Conservation (phyloP, 139 green algal genomes). For the Tetraselmis chui region DNA sequence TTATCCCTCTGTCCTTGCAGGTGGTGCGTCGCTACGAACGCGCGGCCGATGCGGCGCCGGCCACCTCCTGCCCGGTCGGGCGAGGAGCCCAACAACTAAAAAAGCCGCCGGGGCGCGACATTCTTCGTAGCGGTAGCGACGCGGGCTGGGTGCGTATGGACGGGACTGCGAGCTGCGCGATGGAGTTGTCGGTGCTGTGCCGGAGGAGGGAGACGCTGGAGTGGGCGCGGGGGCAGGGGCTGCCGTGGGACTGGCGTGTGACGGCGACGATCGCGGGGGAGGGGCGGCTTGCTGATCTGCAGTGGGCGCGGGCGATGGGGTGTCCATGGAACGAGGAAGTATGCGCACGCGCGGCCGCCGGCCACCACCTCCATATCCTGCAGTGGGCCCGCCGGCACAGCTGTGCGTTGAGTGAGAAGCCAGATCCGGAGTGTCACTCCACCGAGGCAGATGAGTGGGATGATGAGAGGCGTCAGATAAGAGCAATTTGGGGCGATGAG, state of each 20-base stretch:
- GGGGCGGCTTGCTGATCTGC: background rate
- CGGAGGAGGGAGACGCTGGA: background rate
- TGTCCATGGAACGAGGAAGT: conserved; percentile 4
- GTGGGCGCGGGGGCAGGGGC: background rate
- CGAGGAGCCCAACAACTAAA: background rate
- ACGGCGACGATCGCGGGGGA: background rate
- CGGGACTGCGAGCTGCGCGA: background rate
- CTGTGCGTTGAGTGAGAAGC: background rate
- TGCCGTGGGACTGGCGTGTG: background rate
- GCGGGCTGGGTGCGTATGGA: background rate
- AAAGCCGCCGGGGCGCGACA: background rate
- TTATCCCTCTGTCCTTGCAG: too few relatives aligned
- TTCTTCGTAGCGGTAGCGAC: background rate
- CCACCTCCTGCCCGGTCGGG: background rate
- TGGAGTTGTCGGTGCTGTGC: background rate
- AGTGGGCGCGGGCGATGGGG: background rate
- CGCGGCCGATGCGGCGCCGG: background rate
- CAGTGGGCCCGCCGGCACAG: background rate
- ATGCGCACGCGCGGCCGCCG: background rate
- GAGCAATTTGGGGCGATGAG: too few relatives aligned
- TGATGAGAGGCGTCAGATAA: background rate
- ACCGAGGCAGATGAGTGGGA: background rate
- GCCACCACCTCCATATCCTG: background rate
- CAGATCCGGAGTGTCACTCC: too few relatives aligned
- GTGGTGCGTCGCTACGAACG: background rate